phyloP scores from a whole-genome alignment of 169 alveolate species.

The Sarcocystis neurona region DNA sequence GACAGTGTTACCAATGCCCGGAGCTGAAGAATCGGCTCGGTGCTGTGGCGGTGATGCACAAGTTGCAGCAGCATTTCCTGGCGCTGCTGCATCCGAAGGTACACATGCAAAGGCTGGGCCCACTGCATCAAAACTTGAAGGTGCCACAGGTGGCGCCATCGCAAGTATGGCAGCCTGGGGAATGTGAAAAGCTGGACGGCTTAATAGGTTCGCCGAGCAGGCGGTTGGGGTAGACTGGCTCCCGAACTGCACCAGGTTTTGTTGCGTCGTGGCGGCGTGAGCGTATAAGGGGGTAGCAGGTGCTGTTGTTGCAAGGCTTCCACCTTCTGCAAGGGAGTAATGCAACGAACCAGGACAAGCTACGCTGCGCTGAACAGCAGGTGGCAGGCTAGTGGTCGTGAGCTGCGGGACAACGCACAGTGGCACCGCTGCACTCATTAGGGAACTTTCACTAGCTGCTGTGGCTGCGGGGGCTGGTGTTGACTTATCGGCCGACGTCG shows the following conservation, averaged over 20 bases:
- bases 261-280: not conserved
- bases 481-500: too few species aligned
- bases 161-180: not conserved
- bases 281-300: not conserved
- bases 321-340: not conserved
- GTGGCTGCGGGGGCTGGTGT: too few species aligned
- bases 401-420: too few species aligned
- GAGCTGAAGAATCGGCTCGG: not conserved
- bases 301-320: not conserved
- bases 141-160: not conserved
- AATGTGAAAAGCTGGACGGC: not conserved
- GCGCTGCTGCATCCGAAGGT: not conserved
- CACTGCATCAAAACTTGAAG: not conserved
- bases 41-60: not conserved
- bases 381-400: not conserved
- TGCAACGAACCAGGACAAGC: not conserved
- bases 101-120: not conserved
- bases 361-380: not conserved
- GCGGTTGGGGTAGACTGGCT: too few species aligned
- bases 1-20: not conserved
- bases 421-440: too few species aligned
- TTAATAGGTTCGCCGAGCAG: not conserved
- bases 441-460: too few species aligned
- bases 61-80: not conserved
- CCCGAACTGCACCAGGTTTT: too few species aligned